Base-by-base conservation (phyloP, 352 stramenopile genomes). In the Phytophthora kernoviae region DNA sequence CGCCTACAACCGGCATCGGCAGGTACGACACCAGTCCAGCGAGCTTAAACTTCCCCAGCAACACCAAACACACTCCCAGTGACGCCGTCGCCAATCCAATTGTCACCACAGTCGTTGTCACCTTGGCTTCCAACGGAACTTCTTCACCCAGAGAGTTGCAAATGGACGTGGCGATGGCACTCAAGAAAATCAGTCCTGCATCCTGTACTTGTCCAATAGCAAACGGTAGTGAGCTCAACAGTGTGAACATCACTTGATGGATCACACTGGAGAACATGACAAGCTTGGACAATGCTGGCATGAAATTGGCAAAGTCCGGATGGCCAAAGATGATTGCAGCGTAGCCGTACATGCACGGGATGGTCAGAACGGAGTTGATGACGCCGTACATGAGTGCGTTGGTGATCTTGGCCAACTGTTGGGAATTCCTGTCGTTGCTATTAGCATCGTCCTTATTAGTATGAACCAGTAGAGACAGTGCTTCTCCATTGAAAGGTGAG, bases 131-230 rank as follows among this genome's bases (percentile, higher is more conserved):
- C 5, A 89, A 39, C n/a, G 79, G 41, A 0, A 79, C 79, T 4
- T 86, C 53, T 12, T 84, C 77, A 18, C 91, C 75, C 15, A 98
- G 65, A 73, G 62, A 82, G 37, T 68, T 87, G 76, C 67, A 97
- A 46, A 93, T 92, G 69, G 82, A 98, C 70, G 72, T 88, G 0
- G 97, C 94, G 53, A 99, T 99, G 45, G 84, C 81, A 43, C 77
- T 94, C 17, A 99, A 77, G 74, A 99, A 99, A 64, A 99, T 99
- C 2, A 99, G 84, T 0, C 97, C 97, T 4, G 97, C 96, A 68
- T 99, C 96, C 71, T 99, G 97, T 1, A 99, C 97, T 63, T 98
- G 96, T 12, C 97, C 97, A 32, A 99, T 98, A 8, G 97, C 96
- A 75, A 99, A 99, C 0, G 93, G 91, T 33, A 99, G 69, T 30